Percentiles rank a stretch among this genome's conserved stretches.
phyloP scores from a whole-genome alignment of 352 stramenopile genomes.

The Blastocystis sp. region DNA sequence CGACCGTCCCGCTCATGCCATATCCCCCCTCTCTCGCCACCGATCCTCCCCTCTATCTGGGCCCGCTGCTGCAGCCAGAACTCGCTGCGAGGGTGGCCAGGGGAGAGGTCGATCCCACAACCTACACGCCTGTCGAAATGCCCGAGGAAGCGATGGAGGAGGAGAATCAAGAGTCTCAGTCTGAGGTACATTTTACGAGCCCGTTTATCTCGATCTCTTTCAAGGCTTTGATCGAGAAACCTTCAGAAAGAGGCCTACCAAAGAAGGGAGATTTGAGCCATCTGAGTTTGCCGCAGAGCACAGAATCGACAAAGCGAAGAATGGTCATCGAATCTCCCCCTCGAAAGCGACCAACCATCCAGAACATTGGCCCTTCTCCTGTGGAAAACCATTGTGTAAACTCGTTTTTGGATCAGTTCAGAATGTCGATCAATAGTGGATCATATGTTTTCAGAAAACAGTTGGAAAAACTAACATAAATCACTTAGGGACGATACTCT shows the following conservation, averaged over 20 bases:
- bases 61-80: slow-evolving; percentile 40
- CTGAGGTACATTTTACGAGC: neutral
- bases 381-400: neutral
- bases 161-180: neutral
- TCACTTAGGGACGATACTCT: slow-evolving; percentile 78
- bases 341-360: neutral
- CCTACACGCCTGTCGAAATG: neutral
- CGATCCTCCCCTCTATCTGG: slow-evolving; percentile 48
- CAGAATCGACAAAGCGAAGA: neutral
- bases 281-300: neutral
- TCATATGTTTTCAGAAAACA: neutral
- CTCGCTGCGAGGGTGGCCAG: slow-evolving; percentile 11
- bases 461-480: slow-evolving; percentile 67
- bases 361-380: neutral
- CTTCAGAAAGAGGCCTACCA: neutral
- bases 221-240: slow-evolving; percentile 16
- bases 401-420: slow-evolving; percentile 23
- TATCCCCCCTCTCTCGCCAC: neutral
- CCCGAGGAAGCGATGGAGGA: neutral
- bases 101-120: slow-evolving; percentile 55
- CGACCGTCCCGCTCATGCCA: slow-evolving; percentile 41
- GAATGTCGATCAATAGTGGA: neutral
- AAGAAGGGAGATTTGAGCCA: neutral
- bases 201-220: slow-evolving; percentile 30
- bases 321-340: slow-evolving; percentile 7